A percentile compares a stretch with the other conserved stretches of the same genome.
phyloP scores from a whole-genome alignment of 352 stramenopile genomes.

The Globisporangium camurandrum region DNA sequence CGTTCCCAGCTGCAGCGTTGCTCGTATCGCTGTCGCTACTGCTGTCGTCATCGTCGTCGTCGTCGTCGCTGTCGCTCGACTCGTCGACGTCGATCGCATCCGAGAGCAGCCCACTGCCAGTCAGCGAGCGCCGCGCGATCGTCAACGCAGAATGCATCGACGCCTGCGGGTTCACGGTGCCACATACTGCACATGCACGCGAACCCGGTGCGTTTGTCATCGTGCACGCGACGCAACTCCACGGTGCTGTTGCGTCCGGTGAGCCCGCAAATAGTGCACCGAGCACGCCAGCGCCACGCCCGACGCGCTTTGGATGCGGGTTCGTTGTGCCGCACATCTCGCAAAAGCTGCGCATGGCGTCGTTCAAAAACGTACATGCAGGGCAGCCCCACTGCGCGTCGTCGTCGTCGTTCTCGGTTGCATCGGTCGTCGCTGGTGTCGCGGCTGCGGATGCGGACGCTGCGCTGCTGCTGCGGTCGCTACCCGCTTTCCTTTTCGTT shows the following conservation, averaged over 20 bases:
- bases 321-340: conserved; percentile 73
- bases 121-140: conserved; percentile 25
- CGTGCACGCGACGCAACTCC: conserved; percentile 63
- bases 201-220: conserved; percentile 51
- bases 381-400: conserved; percentile 46
- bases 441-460: not conserved
- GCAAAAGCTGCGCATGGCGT: conserved; percentile 44
- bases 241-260: conserved; percentile 21
- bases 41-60: conserved; percentile 23
- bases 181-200: conserved; percentile 48
- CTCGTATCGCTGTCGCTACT: conserved; percentile 22
- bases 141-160: conserved; percentile 21
- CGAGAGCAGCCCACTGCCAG: conserved; percentile 10
- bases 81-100: conserved; percentile 16
- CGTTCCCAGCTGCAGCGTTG: conserved; percentile 17
- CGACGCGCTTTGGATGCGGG: conserved; percentile 17
- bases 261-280: not conserved
- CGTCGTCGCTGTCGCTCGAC: conserved; percentile 12
- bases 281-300: conserved; percentile 1
- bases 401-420: conserved; percentile 6
- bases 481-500: conserved; percentile 5
- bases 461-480: not conserved
- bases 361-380: conserved; percentile 69
- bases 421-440: conserved; percentile 7
- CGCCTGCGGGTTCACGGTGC: conserved; percentile 63